A percentile compares a stretch with the other conserved stretches of the same genome.
These are phyloP conservation scores for Camelina hispida DNA, from an alignment of 345 rosid species.

Conservation along the genomic window DNA sequence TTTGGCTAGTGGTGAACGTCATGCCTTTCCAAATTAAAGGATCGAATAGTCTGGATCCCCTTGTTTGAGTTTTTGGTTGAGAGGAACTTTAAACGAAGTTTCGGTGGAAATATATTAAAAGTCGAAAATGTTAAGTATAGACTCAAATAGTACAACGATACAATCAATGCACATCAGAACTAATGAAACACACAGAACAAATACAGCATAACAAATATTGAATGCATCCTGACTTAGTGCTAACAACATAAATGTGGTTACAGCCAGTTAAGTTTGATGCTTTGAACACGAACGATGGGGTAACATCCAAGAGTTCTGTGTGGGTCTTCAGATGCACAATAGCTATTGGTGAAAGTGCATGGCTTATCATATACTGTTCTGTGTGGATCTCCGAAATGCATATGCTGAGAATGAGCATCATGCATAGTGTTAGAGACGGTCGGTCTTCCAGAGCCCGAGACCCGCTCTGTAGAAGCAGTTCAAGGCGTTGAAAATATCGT, in stretches of 20 bases:
- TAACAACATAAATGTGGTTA: too few relatives aligned
- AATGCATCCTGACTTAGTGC: slow-evolving; percentile 1
- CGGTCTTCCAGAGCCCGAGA: too few relatives aligned
- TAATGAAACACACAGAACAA: neutral
- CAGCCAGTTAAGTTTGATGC: neutral
- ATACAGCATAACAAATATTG: slow-evolving; percentile 12
- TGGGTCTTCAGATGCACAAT: neutral
- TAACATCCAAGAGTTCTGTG: neutral
- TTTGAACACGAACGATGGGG: neutral
- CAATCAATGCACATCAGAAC: slow-evolving; percentile 22
- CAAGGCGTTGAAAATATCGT: neutral
- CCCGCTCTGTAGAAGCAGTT: neutral
- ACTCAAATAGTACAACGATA: slow-evolving; percentile 10
- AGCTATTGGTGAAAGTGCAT: neutral
- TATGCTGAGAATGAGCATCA: too few relatives aligned
- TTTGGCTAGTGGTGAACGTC: neutral
- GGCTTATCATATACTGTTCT: neutral
- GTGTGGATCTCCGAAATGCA: too few relatives aligned
- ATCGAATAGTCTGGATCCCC: neutral
- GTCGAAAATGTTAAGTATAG: neutral
- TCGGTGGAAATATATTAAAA: neutral
- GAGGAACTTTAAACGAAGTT: neutral
- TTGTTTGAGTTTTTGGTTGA: neutral
- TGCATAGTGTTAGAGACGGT: too few relatives aligned
- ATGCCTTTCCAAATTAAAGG: neutral